Conservation (phyloP, 257 asterid species). For the Nicotiana noctiflora region DNA sequence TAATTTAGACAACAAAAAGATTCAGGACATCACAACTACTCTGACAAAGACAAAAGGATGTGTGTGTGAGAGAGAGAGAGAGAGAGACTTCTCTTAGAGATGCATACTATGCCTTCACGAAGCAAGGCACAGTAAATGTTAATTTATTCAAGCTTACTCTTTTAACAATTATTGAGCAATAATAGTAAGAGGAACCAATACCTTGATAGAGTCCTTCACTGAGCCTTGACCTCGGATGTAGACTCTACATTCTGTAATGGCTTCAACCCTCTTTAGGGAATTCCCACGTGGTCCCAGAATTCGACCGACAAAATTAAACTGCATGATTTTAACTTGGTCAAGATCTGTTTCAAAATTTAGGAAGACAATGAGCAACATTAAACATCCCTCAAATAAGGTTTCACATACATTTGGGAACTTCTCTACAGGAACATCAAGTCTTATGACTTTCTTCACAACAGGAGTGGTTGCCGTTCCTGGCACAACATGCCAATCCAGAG, state of each 20-base stretch:
- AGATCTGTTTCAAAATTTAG: neutral
- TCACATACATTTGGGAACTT: conserved; percentile 65
- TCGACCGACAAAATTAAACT: conserved; percentile 85
- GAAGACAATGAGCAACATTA: conserved; percentile 3
- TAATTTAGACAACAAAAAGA: neutral
- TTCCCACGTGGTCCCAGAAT: conserved; percentile 81
- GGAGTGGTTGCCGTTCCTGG: conserved; percentile 51
- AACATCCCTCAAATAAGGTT: neutral
- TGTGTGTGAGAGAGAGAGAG: conserved; percentile 1
- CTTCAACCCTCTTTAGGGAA: conserved; percentile 74
- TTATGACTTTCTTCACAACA: conserved; percentile 58
- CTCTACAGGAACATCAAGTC: conserved; percentile 74
- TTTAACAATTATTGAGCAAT: neutral
- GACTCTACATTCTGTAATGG: conserved; percentile 71
- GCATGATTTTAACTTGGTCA: conserved; percentile 19
- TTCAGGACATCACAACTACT: neutral
- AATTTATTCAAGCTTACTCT: neutral
- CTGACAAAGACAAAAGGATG: neutral
- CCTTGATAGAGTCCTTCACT: conserved; percentile 70
- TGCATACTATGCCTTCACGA: neutral
- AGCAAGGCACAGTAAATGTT: neutral
- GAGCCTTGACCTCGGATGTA: conserved; percentile 76
- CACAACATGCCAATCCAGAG: conserved; percentile 47
- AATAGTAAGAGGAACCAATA: conserved; percentile 13
- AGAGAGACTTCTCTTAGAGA: conserved; percentile 2